These are phyloP conservation scores for Penicillium ucsense DNA, from an alignment of 495 filamentous ascomycete genomes.

Conservation along the genomic window DNA sequence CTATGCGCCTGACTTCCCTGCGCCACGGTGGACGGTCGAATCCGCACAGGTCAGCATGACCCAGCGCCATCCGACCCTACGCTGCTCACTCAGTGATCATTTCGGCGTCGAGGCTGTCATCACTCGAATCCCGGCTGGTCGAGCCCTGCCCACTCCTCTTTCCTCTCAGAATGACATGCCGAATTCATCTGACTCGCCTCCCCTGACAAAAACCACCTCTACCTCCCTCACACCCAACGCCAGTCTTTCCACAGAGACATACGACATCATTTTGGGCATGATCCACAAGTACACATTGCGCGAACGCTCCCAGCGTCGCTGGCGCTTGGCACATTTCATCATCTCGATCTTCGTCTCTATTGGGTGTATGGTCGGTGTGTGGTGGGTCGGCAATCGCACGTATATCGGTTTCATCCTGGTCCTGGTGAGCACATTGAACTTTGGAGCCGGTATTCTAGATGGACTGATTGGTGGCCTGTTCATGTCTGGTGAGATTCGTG, in stretches of 20 bases:
- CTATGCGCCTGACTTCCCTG: slow-evolving; percentile 21
- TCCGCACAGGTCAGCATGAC: slow-evolving; percentile 68
- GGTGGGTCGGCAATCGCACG: slow-evolving; percentile 63
- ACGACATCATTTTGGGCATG: slow-evolving; percentile 64
- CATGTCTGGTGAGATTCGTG: slow-evolving; percentile 68
- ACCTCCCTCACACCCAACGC: slow-evolving; percentile 16
- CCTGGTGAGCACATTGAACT: slow-evolving; percentile 64
- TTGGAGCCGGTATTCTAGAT: slow-evolving; percentile 68
- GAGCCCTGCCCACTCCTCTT: neutral
- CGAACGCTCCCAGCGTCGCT: slow-evolving; percentile 57
- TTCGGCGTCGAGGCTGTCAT: slow-evolving; percentile 60
- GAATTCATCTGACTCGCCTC: slow-evolving; percentile 1
- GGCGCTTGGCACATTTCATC: slow-evolving; percentile 64
- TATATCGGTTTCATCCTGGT: slow-evolving; percentile 75
- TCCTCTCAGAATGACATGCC: neutral
- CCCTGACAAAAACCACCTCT: slow-evolving; percentile 11
- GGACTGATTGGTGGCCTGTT: slow-evolving; percentile 82
- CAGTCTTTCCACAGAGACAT: slow-evolving; percentile 42
- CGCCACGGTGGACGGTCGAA: slow-evolving; percentile 54
- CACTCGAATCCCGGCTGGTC: slow-evolving; percentile 10
- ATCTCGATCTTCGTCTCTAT: slow-evolving; percentile 53
- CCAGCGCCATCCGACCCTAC: slow-evolving; percentile 66
- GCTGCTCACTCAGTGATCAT: slow-evolving; percentile 85
- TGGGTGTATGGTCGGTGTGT: slow-evolving; percentile 68
- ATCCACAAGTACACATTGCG: slow-evolving; percentile 55